phyloP scores from a whole-genome alignment of 163 green algal genomes.

The Coccomyxa subellipsoidea region DNA sequence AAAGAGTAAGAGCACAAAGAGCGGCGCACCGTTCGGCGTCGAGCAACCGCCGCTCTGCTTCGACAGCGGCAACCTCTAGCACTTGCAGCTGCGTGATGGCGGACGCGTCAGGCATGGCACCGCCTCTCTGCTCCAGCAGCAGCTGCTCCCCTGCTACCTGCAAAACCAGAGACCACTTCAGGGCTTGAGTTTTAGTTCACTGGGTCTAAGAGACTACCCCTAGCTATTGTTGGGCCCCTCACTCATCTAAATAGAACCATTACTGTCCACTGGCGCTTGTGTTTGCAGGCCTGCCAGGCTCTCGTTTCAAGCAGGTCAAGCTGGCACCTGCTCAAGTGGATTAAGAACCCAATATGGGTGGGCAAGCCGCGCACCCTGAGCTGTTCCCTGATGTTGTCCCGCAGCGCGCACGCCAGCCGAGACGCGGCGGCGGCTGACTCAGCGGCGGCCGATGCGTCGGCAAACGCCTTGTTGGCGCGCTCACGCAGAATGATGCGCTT shows the following conservation, averaged over 20 bases:
- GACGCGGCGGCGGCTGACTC: not conserved
- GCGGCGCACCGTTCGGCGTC: conserved; percentile 21
- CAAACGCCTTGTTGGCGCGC: conserved; percentile 28
- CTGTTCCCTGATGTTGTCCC: conserved; percentile 13
- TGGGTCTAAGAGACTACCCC: too few relatives aligned
- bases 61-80: conserved; percentile 24
- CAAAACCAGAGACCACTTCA: not conserved
- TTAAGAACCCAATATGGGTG: too few relatives aligned
- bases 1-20: too few relatives aligned
- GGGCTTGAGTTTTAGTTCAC: too few relatives aligned
- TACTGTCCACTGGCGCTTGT: too few relatives aligned
- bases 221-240: too few relatives aligned
- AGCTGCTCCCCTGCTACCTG: not conserved
- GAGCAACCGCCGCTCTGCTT: conserved; percentile 12
- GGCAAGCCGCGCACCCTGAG: conserved; percentile 7
- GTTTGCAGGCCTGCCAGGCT: too few relatives aligned
- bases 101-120: conserved; percentile 1
- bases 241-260: too few relatives aligned
- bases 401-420: not conserved
- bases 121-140: not conserved
- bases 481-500: conserved; percentile 43
- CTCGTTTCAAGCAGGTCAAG: too few relatives aligned
- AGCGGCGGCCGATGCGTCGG: conserved; percentile 1
- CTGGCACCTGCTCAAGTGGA: too few relatives aligned
- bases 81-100: conserved; percentile 25